phyloP scores from a whole-genome alignment of 1,284 basidiomycete genomes.

The Inonotus hispidus region DNA sequence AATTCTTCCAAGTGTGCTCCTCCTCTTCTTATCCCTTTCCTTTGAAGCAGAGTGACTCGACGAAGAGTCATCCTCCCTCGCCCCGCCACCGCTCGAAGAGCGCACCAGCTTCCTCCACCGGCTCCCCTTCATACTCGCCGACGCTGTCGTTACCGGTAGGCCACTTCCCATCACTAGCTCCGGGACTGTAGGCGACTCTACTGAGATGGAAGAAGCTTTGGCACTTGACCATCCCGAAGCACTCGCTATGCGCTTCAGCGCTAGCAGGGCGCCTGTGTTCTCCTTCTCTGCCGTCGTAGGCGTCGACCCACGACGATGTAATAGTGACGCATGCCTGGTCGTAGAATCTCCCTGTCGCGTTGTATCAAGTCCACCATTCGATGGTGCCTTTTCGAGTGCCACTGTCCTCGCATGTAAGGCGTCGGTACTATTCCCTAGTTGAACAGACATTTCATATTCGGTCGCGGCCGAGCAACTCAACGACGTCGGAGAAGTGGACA shows the following conservation, averaged over 20 bases:
- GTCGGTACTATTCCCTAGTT: background rate
- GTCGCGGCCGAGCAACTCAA: constrained; percentile 11
- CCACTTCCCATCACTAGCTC: background rate
- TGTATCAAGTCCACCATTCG: background rate
- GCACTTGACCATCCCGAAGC: background rate
- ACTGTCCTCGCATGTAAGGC: background rate
- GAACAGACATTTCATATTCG: background rate
- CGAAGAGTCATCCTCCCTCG: background rate
- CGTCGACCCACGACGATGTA: background rate
- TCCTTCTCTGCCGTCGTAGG: background rate
- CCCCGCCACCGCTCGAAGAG: background rate
- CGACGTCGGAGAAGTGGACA: constrained; percentile 6
- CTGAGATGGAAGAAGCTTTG: background rate
- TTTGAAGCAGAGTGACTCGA: background rate
- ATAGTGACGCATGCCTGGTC: background rate
- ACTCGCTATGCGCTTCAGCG: constrained; percentile 10
- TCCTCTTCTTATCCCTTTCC: background rate
- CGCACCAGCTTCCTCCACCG: constrained; percentile 11
- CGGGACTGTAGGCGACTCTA: background rate
- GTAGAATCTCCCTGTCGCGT: background rate
- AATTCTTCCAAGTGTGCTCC: constrained; percentile 2
- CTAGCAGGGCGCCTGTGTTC: background rate
- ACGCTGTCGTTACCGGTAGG: background rate
- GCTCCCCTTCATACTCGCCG: background rate
- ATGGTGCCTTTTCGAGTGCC: background rate